Evolutionary conservation across 2,329 filamentous ascomycete genomes (phyloP).

Genomic region (Pestalotiopsis fici): DNA sequence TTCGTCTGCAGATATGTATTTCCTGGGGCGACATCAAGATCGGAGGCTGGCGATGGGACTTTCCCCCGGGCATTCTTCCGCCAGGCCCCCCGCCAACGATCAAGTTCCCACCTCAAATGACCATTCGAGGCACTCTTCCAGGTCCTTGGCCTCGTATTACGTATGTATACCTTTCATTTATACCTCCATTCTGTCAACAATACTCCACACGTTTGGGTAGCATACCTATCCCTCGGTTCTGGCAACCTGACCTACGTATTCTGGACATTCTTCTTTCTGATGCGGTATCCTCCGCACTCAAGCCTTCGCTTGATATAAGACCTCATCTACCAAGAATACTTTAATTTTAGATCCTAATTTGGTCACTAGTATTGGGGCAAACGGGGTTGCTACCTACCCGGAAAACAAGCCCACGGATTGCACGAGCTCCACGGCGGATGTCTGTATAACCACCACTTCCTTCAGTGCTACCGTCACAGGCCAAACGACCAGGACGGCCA

Average conservation of each 20-base stretch:
- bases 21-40: not conserved
- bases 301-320: too few species aligned
- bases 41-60: not conserved
- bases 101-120: not conserved
- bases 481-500: not conserved
- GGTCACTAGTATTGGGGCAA: not conserved
- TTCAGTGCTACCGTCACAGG: not conserved
- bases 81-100: slow-evolving; percentile 1
- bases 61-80: not conserved
- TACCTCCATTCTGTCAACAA: too few species aligned
- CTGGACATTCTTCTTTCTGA: too few species aligned
- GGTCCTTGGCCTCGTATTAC: slow-evolving; percentile 6
- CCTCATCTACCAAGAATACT: too few species aligned
- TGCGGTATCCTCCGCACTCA: too few species aligned
- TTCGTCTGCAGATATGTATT: not conserved
- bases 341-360: too few species aligned
- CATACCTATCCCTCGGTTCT: too few species aligned
- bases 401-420: not conserved
- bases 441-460: not conserved
- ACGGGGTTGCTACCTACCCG: not conserved
- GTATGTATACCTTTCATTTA: not conserved
- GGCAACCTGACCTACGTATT: too few species aligned
- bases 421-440: not conserved
- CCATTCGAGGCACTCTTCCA: not conserved
- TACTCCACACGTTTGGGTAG: too few species aligned